Evolutionary conservation across 352 stramenopile species (phyloP), one percentile per base, ranked within the genome.

Genomic region (Thraustotheca clavata): DNA sequence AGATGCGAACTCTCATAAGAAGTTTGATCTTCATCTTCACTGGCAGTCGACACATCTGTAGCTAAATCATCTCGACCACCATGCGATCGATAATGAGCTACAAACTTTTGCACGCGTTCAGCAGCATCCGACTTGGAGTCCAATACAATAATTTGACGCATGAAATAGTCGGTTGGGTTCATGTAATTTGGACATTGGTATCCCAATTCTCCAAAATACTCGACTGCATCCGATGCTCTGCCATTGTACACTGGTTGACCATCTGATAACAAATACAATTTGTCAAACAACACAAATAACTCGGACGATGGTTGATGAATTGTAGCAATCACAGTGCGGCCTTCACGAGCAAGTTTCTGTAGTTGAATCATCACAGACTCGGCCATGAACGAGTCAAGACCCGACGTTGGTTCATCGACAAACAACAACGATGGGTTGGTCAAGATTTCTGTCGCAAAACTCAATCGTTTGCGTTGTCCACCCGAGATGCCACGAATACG

Each of bases 251-350:
- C 71, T 0, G 60, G 70, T 41, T 52, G 47, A 41, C 71, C 71
- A 41, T 76, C 71, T 0, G 67, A 62, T 24, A 77, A 68, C 67
- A 77, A 31, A 35, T 72, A 72, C 7, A 77, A 62, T 16, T 66
- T 60, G 57, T 77, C 71, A 29, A 77, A 77, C 31, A 77, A 46
- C 32, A 40, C 67, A 33, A 77, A 77, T 33, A 77, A 54, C 50
- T 77, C 69, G 2, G 71, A 81, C 59, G 74, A 83, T 6, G 86
- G 86, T 62, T 79, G 71, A 50, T 95, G 86, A 71, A 95, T 95
- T 5, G 88, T 86, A 33, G 79, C 74, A 54, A 95, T 74, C 24
- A 95, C 73, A 4, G 84, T 95, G 49, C 87, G 83, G 1, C 84
- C 82, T 32, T 70, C 63, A 61, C 86, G 76, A 0, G 83, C 81